Percentiles rank a stretch among this genome's conserved stretches.
Evolutionary conservation across 129 eudicot genomes (phyloP).

Genomic region (Helianthus tuberosus): DNA sequence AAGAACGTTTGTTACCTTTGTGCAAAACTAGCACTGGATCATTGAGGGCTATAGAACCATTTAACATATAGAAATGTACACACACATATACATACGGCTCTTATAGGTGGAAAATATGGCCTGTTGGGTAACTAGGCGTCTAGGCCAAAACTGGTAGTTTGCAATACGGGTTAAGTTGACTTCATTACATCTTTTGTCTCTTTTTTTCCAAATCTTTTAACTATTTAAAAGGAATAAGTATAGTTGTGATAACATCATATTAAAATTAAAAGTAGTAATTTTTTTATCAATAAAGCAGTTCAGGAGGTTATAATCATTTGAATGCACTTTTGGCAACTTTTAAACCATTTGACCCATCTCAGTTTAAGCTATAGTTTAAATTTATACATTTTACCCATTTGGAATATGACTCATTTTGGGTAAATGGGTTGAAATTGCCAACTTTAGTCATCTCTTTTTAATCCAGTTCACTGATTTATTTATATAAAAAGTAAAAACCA

Average conservation of each 20-base stretch:
- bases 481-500: not conserved
- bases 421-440: conserved; percentile 6
- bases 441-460: not conserved
- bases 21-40: not conserved
- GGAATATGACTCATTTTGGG: not conserved
- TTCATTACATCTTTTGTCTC: not conserved
- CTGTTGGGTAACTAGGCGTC: not conserved
- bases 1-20: not conserved
- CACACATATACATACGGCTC: not conserved
- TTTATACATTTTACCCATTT: not conserved
- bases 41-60: not conserved
- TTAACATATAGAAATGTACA: not conserved
- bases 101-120: not conserved
- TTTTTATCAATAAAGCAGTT: not conserved
- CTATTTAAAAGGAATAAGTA: not conserved
- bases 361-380: not conserved
- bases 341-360: not conserved
- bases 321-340: not conserved
- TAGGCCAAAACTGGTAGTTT: not conserved
- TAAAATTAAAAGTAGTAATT: no score
- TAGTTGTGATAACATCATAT: no score
- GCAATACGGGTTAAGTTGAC: not conserved
- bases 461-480: not conserved
- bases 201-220: not conserved
- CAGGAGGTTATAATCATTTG: not conserved